These are phyloP conservation scores for Glarea lozoyensis DNA, from an alignment of 495 filamentous ascomycete genomes.

Conservation along the genomic window DNA sequence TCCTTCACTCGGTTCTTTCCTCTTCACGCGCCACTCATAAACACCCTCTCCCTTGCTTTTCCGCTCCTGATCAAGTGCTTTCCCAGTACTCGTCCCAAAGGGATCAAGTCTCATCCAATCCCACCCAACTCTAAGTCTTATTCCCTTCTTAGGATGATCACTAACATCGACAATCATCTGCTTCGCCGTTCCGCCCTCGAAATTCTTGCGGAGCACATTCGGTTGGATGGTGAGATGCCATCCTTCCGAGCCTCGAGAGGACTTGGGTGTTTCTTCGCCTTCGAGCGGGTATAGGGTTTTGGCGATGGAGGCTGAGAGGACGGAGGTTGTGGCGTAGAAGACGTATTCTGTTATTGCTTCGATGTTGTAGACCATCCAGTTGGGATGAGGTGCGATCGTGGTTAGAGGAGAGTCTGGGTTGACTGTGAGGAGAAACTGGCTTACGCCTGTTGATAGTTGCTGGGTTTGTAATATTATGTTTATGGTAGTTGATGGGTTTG, in stretches of 20 bases:
- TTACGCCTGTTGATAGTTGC: constrained; percentile 21
- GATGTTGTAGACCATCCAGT: background rate
- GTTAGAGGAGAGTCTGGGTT: constrained; percentile 37
- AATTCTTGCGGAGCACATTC: constrained; percentile 1
- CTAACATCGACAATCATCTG: constrained; percentile 2
- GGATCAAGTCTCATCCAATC: constrained; percentile 3
- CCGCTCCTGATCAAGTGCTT: background rate
- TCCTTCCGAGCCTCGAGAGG: background rate
- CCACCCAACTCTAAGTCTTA: constrained; percentile 6
- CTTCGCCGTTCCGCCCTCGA: constrained; percentile 3
- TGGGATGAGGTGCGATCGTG: background rate
- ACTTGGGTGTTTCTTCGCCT: background rate
- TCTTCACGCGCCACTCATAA: constrained; percentile 14
- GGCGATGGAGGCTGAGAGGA: constrained; percentile 3
- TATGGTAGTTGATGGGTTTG: constrained; percentile 32
- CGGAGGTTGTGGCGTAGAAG: constrained; percentile 11
- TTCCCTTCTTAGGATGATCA: background rate
- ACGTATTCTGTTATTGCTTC: constrained; percentile 13
- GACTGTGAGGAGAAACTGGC: constrained; percentile 32
- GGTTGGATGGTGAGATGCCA: constrained; percentile 6
- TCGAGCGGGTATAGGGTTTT: background rate
- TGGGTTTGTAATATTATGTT: constrained; percentile 21
- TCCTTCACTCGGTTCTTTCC: background rate
- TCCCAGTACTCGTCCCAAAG: background rate
- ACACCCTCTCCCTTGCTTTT: constrained; percentile 10